A percentile compares a stretch with the other conserved stretches of the same genome.
Conservation (phyloP, 345 rosid genomes). For the Populus davidiana region DNA sequence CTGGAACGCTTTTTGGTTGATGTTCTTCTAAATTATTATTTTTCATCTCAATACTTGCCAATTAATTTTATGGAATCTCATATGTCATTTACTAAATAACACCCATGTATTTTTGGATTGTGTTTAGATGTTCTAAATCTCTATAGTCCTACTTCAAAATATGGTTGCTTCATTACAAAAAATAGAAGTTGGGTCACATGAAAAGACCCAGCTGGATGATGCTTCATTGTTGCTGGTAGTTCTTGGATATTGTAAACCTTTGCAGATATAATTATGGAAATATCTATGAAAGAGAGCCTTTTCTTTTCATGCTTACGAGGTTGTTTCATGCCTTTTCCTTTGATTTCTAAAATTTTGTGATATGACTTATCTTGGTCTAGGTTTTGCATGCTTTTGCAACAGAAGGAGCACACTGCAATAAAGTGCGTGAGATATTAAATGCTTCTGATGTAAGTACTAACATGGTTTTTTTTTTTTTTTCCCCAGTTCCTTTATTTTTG, state of each 20-base stretch:
- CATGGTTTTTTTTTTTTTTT: neutral
- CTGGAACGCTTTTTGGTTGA: neutral
- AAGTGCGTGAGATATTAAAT: conserved; percentile 77
- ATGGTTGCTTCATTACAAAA: neutral
- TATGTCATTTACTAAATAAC: neutral
- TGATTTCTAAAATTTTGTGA: neutral
- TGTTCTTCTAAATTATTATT: neutral
- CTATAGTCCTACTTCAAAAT: neutral
- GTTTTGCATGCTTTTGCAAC: conserved; percentile 95
- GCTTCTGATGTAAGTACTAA: conserved; percentile 80
- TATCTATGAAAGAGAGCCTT: neutral
- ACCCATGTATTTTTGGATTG: neutral
- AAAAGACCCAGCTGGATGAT: neutral
- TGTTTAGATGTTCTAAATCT: neutral
- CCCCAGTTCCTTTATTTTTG: neutral
- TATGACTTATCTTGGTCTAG: conserved; percentile 31
- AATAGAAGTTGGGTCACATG: neutral
- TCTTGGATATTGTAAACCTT: neutral
- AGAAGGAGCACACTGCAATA: conserved; percentile 91
- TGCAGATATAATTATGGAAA: too few relatives aligned
- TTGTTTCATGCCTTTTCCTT: neutral
- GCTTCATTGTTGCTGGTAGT: neutral
- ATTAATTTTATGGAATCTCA: neutral
- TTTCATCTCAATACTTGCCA: neutral
- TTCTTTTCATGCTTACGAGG: neutral